Conservation (phyloP, 2,329 filamentous ascomycete genomes). For the Penicillium brevicompactum region DNA sequence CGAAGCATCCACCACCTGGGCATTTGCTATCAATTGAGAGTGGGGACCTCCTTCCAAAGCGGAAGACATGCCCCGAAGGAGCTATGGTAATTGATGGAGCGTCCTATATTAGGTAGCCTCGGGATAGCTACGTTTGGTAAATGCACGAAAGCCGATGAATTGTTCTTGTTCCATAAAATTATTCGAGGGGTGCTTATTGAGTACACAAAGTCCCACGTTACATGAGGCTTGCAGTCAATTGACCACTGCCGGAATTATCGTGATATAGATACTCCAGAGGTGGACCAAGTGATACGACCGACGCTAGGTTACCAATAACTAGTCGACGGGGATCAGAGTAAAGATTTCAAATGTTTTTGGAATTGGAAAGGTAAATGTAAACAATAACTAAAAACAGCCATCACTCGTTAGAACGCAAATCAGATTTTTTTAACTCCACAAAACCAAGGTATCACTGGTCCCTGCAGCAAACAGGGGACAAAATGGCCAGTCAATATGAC, state of each 20-base stretch:
- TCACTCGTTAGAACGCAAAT: constrained; percentile 11
- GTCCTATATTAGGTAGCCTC: too few species aligned
- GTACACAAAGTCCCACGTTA: too few species aligned
- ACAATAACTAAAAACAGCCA: constrained; percentile 12
- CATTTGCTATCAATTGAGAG: background rate
- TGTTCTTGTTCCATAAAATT: too few species aligned
- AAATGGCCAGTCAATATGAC: constrained; percentile 14
- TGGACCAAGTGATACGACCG: background rate
- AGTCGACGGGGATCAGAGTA: background rate
- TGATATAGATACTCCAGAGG: background rate
- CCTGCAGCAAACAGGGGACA: constrained; percentile 7
- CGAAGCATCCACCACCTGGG: background rate
- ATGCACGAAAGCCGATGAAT: too few species aligned
- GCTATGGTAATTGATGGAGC: background rate
- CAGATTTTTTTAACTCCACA: constrained; percentile 17
- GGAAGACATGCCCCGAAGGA: background rate
- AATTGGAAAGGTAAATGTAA: constrained; percentile 8
- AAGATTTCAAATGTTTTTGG: constrained; percentile 17
- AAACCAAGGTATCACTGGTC: constrained; percentile 21
- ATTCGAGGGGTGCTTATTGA: too few species aligned
- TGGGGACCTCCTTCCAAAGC: background rate
- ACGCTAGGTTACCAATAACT: background rate
- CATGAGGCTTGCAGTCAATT: too few species aligned
- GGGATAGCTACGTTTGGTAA: too few species aligned
- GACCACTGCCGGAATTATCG: too few species aligned